Conservation (phyloP, 441 rosid genomes). For the Cnidoscolus chayamansa region DNA sequence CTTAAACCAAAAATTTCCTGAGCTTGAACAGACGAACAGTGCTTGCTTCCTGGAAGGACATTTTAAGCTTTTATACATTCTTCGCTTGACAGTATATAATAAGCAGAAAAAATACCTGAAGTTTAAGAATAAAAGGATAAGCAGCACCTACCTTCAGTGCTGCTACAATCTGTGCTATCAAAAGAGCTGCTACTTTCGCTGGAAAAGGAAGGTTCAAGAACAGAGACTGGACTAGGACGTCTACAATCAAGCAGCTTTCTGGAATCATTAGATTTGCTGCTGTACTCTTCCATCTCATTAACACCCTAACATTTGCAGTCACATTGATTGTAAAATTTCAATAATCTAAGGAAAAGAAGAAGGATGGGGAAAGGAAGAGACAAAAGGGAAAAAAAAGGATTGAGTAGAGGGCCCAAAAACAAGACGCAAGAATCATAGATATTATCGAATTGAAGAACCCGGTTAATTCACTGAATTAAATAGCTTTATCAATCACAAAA, state of each 20-base stretch:
- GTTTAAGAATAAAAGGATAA: neutral
- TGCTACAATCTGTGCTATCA: conserved; percentile 50
- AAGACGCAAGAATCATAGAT: too few relatives aligned
- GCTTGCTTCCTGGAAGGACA: conserved; percentile 49
- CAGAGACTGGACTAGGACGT: conserved; percentile 70
- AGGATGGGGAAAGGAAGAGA: too few relatives aligned
- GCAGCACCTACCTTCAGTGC: conserved; percentile 39
- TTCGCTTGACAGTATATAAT: neutral
- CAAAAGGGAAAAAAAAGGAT: neutral
- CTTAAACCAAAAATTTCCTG: conserved; percentile 40
- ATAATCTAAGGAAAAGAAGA: neutral
- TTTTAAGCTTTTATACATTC: conserved; percentile 19
- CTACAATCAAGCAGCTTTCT: conserved; percentile 34
- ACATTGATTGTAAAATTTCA: neutral
- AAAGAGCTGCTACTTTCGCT: conserved; percentile 64
- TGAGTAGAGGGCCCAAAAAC: neutral
- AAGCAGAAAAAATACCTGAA: neutral
- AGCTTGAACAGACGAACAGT: conserved; percentile 45
- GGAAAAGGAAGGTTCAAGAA: conserved; percentile 56
- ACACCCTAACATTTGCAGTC: conserved; percentile 39
- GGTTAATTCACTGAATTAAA: too few relatives aligned
- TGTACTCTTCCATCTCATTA: conserved; percentile 47
- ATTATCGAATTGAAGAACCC: neutral
- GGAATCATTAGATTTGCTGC: conserved; percentile 34
- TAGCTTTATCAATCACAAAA: too few relatives aligned